These are phyloP conservation scores for Sugiyamaella pinicola DNA, from an alignment of 1,139 yeast genomes.

Conservation along the genomic window DNA sequence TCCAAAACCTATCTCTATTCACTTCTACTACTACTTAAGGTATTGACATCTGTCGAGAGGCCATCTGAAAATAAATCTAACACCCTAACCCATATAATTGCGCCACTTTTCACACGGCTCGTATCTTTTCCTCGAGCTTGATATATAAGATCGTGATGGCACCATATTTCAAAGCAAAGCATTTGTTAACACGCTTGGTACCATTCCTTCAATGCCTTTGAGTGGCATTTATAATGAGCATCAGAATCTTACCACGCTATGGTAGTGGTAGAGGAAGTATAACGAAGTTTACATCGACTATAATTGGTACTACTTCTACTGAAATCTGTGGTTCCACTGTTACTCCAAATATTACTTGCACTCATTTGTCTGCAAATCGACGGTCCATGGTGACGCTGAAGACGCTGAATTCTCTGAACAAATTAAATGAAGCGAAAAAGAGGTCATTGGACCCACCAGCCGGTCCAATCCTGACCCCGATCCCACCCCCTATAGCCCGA, in stretches of 20 bases:
- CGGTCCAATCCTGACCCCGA: too few species aligned
- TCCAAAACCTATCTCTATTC: not conserved
- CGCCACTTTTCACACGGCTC: not conserved
- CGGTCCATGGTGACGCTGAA: too few species aligned
- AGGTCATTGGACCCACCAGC: too few species aligned
- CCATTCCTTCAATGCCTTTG: conserved; percentile 1
- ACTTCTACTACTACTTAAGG: not conserved
- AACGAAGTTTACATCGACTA: not conserved
- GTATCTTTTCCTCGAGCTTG: not conserved
- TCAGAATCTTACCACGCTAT: not conserved
- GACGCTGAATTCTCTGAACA: too few species aligned
- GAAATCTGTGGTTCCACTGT: too few species aligned
- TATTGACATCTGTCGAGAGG: not conserved
- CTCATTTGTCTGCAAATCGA: too few species aligned
- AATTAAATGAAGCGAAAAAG: too few species aligned
- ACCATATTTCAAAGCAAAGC: too few species aligned
- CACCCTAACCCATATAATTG: conserved; percentile 2
- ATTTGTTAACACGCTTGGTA: too few species aligned
- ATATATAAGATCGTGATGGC: not conserved
- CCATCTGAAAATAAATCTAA: not conserved
- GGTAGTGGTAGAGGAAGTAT: not conserved
- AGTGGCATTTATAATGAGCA: not conserved
- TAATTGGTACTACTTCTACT: not conserved
- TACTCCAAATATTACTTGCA: too few species aligned
- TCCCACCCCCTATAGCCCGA: too few species aligned